Conservation (phyloP, 371 early-diverging fungal genomes). For the Rhizomucor miehei region DNA sequence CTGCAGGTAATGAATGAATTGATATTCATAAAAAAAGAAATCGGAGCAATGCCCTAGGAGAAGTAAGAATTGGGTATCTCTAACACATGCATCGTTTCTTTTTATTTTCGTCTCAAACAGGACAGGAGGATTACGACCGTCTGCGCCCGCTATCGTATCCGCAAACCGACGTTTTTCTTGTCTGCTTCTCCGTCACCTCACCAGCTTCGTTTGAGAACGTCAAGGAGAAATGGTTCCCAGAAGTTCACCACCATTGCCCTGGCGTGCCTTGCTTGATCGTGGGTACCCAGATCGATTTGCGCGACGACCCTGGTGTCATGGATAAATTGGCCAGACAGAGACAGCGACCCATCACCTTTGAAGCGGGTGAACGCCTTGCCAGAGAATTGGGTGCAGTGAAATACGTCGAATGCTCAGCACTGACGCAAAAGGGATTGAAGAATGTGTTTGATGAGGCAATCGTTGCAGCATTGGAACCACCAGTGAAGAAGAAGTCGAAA, state of each 20-base stretch:
- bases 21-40: neutral
- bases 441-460: constrained; percentile 99
- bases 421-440: constrained; percentile 94
- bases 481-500: constrained; percentile 73
- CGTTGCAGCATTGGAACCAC: constrained; percentile 96
- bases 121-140: constrained; percentile 98
- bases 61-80: too few species aligned
- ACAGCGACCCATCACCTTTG: constrained; percentile 79
- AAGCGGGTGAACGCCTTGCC: constrained; percentile 85
- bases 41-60: too few species aligned
- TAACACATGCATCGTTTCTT: neutral
- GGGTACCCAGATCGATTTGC: constrained; percentile 95
- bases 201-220: constrained; percentile 93
- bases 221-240: constrained; percentile 87
- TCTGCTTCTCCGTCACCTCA: constrained; percentile 95
- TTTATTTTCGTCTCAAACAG: constrained; percentile 24
- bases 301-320: constrained; percentile 81
- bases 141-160: constrained; percentile 94
- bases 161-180: constrained; percentile 93
- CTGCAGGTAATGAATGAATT: constrained; percentile 71
- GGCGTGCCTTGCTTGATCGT: constrained; percentile 96
- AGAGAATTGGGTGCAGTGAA: constrained; percentile 91
- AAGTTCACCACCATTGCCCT: constrained; percentile 96
- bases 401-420: constrained; percentile 97
- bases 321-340: constrained; percentile 82